Percentiles rank a stretch among this genome's conserved stretches.
Evolutionary conservation across 148 eudicot species (phyloP).

Genomic region (Bassia scoparia): DNA sequence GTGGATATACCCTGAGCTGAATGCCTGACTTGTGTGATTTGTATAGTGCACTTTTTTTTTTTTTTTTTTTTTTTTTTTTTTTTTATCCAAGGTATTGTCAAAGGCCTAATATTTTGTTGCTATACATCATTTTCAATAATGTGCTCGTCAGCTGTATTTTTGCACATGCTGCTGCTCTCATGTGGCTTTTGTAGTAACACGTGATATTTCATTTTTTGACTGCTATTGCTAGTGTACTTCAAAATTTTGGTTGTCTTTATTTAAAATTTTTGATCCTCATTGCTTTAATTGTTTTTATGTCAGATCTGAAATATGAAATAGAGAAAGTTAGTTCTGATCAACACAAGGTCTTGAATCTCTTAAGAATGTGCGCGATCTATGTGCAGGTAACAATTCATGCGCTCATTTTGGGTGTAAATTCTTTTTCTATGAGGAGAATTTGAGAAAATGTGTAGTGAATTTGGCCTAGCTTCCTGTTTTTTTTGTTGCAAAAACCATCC

Average conservation of each 20-base stretch:
- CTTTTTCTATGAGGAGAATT: no score
- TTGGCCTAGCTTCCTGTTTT: no score
- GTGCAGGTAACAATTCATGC: conserved; percentile 32
- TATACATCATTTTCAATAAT: not conserved
- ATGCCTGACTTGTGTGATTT: not conserved
- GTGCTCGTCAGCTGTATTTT: not conserved
- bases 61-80: not conserved
- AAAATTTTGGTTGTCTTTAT: not conserved
- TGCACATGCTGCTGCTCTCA: not conserved
- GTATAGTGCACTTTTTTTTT: not conserved
- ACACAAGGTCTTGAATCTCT: conserved; percentile 34
- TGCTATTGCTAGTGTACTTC: not conserved
- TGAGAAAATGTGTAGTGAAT: no score
- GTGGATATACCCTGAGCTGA: not conserved
- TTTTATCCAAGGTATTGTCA: no score
- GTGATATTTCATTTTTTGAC: not conserved
- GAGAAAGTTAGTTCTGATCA: conserved; percentile 23
- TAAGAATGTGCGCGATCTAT: conserved; percentile 46
- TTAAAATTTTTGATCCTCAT: not conserved
- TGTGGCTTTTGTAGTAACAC: not conserved
- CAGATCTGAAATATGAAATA: conserved; percentile 35
- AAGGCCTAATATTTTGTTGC: not conserved
- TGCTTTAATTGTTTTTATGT: not conserved
- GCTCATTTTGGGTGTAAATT: conserved; percentile 6
- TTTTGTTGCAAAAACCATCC: no score